These are phyloP conservation scores for Heteromeles arbutifolia DNA, from an alignment of 306 rosid genomes.

Conservation along the genomic window DNA sequence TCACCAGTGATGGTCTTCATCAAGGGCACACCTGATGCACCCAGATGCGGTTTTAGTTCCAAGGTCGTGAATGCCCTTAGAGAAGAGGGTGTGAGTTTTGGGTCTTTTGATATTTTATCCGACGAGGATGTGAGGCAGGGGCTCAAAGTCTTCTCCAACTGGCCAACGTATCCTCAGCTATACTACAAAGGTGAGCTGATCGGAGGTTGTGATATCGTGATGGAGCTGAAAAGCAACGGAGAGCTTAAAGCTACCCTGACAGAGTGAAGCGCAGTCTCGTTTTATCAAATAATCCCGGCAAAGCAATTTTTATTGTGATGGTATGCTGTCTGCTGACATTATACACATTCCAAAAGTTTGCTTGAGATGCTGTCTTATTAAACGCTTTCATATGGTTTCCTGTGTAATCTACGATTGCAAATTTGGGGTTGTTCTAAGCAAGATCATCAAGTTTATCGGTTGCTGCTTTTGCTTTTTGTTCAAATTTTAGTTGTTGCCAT, in stretches of 20 bases:
- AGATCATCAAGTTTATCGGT: neutral
- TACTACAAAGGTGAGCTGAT: conserved; percentile 81
- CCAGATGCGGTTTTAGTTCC: conserved; percentile 91
- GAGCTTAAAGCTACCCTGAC: conserved; percentile 72
- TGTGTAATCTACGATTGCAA: neutral
- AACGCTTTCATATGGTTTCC: neutral
- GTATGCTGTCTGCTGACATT: conserved; percentile 24
- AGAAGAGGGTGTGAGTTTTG: conserved; percentile 62
- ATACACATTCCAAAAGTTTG: conserved; percentile 21
- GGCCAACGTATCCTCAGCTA: conserved; percentile 98
- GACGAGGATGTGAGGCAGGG: conserved; percentile 92
- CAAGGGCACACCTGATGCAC: conserved; percentile 89
- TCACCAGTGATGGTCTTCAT: conserved; percentile 85
- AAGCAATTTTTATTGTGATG: conserved; percentile 23
- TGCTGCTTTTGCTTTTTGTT: neutral
- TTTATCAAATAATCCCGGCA: conserved; percentile 22
- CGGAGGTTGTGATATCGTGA: conserved; percentile 78
- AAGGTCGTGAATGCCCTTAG: conserved; percentile 63
- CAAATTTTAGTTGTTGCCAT: neutral
- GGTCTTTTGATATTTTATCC: conserved; percentile 66
- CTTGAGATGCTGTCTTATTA: conserved; percentile 2
- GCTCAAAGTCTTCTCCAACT: conserved; percentile 68
- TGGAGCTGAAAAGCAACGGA: conserved; percentile 67
- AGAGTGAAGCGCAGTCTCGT: conserved; percentile 31
- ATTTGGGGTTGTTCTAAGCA: neutral